phyloP scores from a whole-genome alignment of 805 yeast genomes.

The Saccharomyces eubayanus region DNA sequence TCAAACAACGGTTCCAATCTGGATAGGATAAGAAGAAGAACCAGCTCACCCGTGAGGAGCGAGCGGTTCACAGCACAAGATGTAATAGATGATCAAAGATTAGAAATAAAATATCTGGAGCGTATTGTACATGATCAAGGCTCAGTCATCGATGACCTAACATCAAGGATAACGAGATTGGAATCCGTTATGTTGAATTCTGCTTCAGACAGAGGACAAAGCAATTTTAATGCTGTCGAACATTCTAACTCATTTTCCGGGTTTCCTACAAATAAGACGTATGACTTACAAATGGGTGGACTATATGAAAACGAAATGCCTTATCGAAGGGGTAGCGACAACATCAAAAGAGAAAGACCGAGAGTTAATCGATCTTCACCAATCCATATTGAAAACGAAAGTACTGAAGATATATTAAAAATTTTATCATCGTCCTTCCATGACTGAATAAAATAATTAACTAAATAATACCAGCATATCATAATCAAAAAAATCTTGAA shows the following conservation, averaged over 20 bases:
- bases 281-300: not conserved
- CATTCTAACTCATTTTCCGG: not conserved
- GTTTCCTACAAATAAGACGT: not conserved
- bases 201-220: not conserved
- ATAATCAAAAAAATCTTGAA: not conserved
- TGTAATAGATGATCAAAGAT: not conserved
- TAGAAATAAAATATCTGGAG: not conserved
- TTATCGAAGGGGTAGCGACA: not conserved
- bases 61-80: not conserved
- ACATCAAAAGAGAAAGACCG: not conserved
- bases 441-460: not conserved
- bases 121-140: not conserved
- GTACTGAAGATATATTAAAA: not conserved
- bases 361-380: not conserved
- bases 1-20: not conserved
- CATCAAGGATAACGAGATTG: not conserved
- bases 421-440: not conserved
- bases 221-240: not conserved
- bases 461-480: not conserved
- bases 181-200: not conserved
- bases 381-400: not conserved
- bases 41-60: not conserved
- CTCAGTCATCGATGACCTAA: not conserved
- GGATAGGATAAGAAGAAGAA: not conserved
- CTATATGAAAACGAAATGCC: not conserved